These are phyloP conservation scores for Sarocladium strictum DNA, from an alignment of 2,329 filamentous ascomycete species.

Conservation along the genomic window DNA sequence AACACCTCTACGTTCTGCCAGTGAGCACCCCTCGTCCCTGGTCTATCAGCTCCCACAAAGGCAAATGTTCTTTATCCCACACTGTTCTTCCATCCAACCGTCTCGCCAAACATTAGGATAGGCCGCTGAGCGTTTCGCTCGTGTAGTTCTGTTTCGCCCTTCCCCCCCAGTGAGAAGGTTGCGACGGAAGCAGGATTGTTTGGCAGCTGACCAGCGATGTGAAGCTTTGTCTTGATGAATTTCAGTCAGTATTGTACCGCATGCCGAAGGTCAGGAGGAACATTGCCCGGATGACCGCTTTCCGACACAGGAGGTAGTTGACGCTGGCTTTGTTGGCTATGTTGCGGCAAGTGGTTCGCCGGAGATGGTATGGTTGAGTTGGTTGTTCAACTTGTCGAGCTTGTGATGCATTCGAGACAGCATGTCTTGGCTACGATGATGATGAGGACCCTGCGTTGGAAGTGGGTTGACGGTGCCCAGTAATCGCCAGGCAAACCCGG, in stretches of 20 bases:
- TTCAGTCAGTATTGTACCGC: not conserved
- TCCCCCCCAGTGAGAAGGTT: not conserved
- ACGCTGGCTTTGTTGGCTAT: not conserved
- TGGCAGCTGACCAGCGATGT: not conserved
- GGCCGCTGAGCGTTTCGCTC: not conserved
- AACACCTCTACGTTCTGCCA: not conserved
- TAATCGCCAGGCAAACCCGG: not conserved
- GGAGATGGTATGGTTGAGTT: not conserved
- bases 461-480: not conserved
- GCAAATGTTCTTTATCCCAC: not conserved
- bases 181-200: not conserved
- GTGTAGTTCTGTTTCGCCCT: not conserved
- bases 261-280: not conserved
- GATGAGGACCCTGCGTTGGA: not conserved
- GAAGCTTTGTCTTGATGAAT: not conserved
- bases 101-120: not conserved
- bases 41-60: not conserved
- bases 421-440: not conserved
- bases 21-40: not conserved
- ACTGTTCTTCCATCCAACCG: not conserved
- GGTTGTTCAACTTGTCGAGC: not conserved
- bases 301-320: not conserved
- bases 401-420: not conserved
- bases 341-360: not conserved
- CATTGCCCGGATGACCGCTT: not conserved